Conservation (phyloP, 768 basidiomycete species). For the Termitomyces sp. region DNA sequence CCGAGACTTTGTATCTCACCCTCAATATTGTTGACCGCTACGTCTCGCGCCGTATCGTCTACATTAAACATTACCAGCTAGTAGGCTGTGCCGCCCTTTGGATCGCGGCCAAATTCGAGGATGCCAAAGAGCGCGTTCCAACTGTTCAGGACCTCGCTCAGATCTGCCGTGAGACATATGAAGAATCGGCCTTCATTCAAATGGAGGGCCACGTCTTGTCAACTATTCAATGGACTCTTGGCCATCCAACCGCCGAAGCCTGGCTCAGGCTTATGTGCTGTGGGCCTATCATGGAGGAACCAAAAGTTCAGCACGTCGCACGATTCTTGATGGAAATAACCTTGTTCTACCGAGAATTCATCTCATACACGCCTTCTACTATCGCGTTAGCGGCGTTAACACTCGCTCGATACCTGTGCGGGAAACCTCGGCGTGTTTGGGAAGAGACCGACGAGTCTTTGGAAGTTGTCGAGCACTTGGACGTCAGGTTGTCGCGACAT, state of each 20-base stretch:
- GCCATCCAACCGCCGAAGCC: slow-evolving; percentile 96
- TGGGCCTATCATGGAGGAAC: slow-evolving; percentile 71
- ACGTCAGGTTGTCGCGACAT: slow-evolving; percentile 79
- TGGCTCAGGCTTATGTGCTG: slow-evolving; percentile 88
- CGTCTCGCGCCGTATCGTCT: slow-evolving; percentile 96
- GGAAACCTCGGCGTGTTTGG: slow-evolving; percentile 68
- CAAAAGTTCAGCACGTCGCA: slow-evolving; percentile 90
- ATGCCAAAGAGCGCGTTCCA: slow-evolving; percentile 97
- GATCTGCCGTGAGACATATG: slow-evolving; percentile 95
- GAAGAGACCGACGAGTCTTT: slow-evolving; percentile 83
- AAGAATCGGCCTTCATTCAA: slow-evolving; percentile 96
- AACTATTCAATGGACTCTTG: slow-evolving; percentile 94
- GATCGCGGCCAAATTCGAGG: slow-evolving; percentile 99
- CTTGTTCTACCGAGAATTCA: slow-evolving; percentile 94
- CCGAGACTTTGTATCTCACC: slow-evolving; percentile 97
- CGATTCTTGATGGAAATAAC: slow-evolving; percentile 99
- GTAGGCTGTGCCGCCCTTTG: slow-evolving; percentile 98
- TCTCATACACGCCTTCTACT: slow-evolving; percentile 77
- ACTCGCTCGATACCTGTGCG: slow-evolving; percentile 84
- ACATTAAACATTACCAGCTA: slow-evolving; percentile 98
- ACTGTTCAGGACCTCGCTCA: slow-evolving; percentile 91
- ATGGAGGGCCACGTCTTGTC: slow-evolving; percentile 98
- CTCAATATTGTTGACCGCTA: slow-evolving; percentile 99
- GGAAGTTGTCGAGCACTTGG: slow-evolving; percentile 81
- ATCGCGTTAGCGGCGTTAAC: slow-evolving; percentile 89